phyloP scores from a whole-genome alignment of 1,284 basidiomycete species.

The Ganoderma resinaceum region DNA sequence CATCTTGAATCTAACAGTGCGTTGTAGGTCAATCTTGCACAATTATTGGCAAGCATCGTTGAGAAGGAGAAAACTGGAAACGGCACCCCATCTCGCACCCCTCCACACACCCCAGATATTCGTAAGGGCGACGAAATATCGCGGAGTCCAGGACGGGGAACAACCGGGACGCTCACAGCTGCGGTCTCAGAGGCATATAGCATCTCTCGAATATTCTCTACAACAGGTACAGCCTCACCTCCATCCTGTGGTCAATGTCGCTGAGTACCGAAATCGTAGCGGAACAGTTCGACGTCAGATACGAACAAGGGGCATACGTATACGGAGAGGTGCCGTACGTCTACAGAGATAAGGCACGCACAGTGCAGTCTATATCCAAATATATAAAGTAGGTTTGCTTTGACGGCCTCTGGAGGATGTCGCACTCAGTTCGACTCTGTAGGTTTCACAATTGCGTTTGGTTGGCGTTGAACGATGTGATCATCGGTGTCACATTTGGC shows the following conservation, averaged over 20 bases:
- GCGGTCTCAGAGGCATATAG: not conserved
- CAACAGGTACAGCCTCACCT: slow-evolving; percentile 19
- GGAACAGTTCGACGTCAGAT: slow-evolving; percentile 35
- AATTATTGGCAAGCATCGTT: slow-evolving; percentile 16
- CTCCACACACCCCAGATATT: slow-evolving; percentile 2
- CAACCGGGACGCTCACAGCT: not conserved
- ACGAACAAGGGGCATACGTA: slow-evolving; percentile 34
- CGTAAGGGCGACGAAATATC: too few relatives aligned
- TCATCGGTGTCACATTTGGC: slow-evolving; percentile 78
- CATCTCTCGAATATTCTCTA: slow-evolving; percentile 19
- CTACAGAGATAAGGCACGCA: slow-evolving; percentile 25
- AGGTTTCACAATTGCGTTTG: slow-evolving; percentile 94
- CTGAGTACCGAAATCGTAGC: slow-evolving; percentile 8
- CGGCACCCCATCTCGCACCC: not conserved
- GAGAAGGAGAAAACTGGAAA: not conserved
- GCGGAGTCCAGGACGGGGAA: too few relatives aligned
- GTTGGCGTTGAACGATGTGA: slow-evolving; percentile 91
- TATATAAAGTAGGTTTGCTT: slow-evolving; percentile 66
- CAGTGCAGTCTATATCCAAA: slow-evolving; percentile 38
- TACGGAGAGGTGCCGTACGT: slow-evolving; percentile 23
- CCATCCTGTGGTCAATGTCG: not conserved
- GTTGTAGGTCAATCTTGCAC: slow-evolving; percentile 22
- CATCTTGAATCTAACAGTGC: not conserved
- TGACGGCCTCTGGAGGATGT: not conserved
- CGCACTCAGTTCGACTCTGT: not conserved